These are phyloP conservation scores for Ilyonectria robusta DNA, from an alignment of 2,329 filamentous ascomycete species.

Conservation along the genomic window DNA sequence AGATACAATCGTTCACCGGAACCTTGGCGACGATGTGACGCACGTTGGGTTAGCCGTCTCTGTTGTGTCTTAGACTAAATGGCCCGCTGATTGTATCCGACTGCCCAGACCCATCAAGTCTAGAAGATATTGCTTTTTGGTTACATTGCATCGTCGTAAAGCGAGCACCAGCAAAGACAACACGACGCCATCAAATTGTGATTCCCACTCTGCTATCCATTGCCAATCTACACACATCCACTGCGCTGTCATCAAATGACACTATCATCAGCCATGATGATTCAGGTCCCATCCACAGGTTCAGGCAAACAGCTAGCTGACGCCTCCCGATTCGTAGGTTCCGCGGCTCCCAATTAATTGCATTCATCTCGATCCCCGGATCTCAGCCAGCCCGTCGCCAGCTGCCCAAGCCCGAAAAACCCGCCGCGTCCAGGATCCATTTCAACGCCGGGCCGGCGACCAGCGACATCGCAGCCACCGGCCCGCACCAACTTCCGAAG, in stretches of 20 bases:
- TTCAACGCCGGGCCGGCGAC: background rate
- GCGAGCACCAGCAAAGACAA: constrained; percentile 37
- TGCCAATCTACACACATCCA: background rate
- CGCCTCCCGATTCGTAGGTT: constrained; percentile 32
- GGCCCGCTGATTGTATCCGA: background rate
- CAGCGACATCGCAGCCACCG: background rate
- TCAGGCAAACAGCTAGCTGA: background rate
- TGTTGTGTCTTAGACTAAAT: background rate
- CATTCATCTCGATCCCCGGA: constrained; percentile 21
- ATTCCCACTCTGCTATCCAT: constrained; percentile 8
- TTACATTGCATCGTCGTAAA: constrained; percentile 35
- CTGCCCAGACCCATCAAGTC: background rate
- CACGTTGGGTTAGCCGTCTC: background rate
- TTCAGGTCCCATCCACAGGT: background rate
- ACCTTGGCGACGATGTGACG: background rate
- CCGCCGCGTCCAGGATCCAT: background rate
- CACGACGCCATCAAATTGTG: constrained; percentile 3
- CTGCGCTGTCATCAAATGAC: background rate
- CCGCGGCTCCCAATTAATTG: constrained; percentile 18
- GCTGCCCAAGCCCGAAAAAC: background rate
- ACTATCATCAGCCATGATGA: background rate
- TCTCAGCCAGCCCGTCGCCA: constrained; percentile 21
- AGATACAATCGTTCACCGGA: background rate
- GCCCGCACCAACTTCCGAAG: background rate
- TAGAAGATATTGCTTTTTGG: constrained; percentile 15